phyloP scores from a whole-genome alignment of 2,329 filamentous ascomycete genomes.

The Cytospora mali region DNA sequence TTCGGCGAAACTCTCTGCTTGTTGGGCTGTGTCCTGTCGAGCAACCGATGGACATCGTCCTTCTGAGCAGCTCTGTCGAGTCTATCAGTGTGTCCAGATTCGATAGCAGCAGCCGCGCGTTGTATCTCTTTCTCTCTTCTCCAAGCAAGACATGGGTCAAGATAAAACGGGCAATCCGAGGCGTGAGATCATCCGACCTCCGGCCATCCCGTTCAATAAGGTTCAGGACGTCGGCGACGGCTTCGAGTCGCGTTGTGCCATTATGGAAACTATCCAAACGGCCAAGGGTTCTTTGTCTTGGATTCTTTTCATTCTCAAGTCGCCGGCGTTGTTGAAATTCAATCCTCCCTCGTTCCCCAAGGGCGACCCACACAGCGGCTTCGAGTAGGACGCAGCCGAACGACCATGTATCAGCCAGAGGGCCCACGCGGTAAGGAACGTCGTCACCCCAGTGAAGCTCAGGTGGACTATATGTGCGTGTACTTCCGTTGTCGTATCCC shows the following conservation, averaged over 20 bases:
- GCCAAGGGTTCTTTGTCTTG: not conserved
- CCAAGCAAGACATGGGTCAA: not conserved
- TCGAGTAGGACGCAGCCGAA: constrained; percentile 3
- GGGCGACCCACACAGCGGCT: constrained; percentile 7
- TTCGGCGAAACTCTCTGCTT: no score
- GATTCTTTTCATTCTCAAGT: not conserved
- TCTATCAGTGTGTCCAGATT: not conserved
- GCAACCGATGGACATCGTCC: not conserved
- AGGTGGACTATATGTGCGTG: constrained; percentile 3
- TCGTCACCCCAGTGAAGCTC: constrained; percentile 2
- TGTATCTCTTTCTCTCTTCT: not conserved
- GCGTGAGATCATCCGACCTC: constrained; percentile 8
- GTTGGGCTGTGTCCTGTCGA: not conserved
- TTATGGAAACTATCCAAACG: constrained; percentile 6
- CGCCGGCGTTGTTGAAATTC: not conserved
- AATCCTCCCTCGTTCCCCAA: not conserved
- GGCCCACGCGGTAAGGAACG: not conserved
- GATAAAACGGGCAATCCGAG: not conserved
- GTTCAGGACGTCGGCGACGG: not conserved
- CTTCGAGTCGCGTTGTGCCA: not conserved
- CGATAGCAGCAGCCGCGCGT: not conserved
- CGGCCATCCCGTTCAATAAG: not conserved
- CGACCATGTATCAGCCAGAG: not conserved
- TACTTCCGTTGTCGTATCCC: not conserved
- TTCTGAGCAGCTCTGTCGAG: not conserved